phyloP scores from a whole-genome alignment of 176 grass and related monocot genomes.

The maize (Zea mays) region DNA sequence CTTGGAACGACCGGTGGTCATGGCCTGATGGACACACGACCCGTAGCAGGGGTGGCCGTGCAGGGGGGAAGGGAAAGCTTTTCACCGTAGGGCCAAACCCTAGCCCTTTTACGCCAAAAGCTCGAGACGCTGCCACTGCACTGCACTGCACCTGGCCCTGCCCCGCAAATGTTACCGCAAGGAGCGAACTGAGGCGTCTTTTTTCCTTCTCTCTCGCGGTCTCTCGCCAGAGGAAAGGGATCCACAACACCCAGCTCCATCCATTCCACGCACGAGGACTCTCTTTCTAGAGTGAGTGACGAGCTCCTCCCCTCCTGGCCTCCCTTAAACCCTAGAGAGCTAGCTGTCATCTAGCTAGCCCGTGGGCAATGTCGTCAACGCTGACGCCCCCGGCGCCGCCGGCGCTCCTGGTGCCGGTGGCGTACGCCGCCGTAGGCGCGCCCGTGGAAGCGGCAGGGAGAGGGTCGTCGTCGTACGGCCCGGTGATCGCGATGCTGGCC shows the following conservation, averaged over 20 bases:
- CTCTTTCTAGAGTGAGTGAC: background rate
- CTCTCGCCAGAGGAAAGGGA: background rate
- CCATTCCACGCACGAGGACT: background rate
- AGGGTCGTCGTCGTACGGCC: constrained; percentile 54
- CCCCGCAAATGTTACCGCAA: background rate
- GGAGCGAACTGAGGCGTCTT: background rate
- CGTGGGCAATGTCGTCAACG: constrained; percentile 42
- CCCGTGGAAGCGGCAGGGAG: background rate
- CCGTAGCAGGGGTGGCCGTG: background rate
- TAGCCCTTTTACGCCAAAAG: background rate
- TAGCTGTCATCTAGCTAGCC: background rate
- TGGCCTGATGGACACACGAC: background rate
- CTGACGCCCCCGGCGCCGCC: constrained; percentile 28
- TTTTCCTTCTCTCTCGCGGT: background rate
- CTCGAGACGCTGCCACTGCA: background rate
- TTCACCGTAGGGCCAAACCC: constrained; percentile 17
- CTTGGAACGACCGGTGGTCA: constrained; percentile 28
- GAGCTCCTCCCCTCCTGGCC: background rate
- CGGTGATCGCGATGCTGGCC: constrained; percentile 67
- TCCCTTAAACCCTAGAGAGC: background rate
- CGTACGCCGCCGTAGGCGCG: constrained; percentile 17
- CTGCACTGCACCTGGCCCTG: background rate
- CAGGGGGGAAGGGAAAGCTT: background rate
- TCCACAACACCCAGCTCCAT: background rate
- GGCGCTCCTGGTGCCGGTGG: constrained; percentile 32